These are phyloP conservation scores for Starmerella sirachaensis DNA, from an alignment of 805 yeast species.

Conservation along the genomic window DNA sequence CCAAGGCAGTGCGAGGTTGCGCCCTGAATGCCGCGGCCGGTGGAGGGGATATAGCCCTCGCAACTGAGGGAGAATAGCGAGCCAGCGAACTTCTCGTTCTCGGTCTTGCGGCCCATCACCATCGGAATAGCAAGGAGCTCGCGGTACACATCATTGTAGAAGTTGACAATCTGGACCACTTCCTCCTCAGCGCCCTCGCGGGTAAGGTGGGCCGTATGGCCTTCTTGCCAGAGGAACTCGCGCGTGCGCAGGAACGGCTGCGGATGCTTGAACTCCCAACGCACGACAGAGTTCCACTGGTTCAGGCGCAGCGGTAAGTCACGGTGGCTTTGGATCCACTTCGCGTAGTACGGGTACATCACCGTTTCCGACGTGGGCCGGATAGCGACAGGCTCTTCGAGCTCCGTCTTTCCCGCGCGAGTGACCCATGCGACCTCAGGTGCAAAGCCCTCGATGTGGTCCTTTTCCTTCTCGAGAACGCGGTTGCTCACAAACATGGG, in stretches of 20 bases:
- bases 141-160: constrained; percentile 73
- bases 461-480: constrained; percentile 94
- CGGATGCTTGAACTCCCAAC: constrained; percentile 99
- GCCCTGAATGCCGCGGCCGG: constrained; percentile 99
- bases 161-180: constrained; percentile 74
- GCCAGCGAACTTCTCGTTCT: constrained; percentile 97
- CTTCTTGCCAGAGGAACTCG: constrained; percentile 99
- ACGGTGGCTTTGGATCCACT: constrained; percentile 97
- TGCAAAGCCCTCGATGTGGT: constrained; percentile 97
- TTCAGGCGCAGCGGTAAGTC: constrained; percentile 91
- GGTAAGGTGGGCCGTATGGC: constrained; percentile 94
- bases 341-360: constrained; percentile 98
- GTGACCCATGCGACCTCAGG: constrained; percentile 99
- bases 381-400: constrained; percentile 97
- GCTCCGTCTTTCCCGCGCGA: constrained; percentile 81
- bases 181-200: constrained; percentile 69
- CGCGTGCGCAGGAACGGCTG: constrained; percentile 98
- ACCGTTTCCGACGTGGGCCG: constrained; percentile 99
- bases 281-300: constrained; percentile 99
- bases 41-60: constrained; percentile 94
- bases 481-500: constrained; percentile 94
- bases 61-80: constrained; percentile 90
- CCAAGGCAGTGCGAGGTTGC: constrained; percentile 98
- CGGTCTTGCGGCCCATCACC: constrained; percentile 87
- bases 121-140: constrained; percentile 96